Evolutionary conservation across 768 basidiomycete genomes (phyloP).

Genomic region (Tulasnella sp.): DNA sequence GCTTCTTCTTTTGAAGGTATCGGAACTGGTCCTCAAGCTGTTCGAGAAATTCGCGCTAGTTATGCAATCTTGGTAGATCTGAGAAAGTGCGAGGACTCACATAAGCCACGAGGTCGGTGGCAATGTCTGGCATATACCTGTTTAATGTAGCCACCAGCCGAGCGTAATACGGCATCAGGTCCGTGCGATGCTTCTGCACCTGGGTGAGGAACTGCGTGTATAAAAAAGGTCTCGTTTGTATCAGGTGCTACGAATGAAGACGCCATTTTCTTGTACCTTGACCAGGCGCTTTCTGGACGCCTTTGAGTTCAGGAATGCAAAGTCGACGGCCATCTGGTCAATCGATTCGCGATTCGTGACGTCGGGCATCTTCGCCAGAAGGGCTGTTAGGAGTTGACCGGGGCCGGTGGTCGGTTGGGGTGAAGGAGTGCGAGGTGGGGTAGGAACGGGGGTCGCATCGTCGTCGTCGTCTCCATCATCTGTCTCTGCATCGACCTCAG

Average conservation of each 20-base stretch:
- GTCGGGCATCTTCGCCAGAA: conserved; percentile 85
- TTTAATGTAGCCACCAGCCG: conserved; percentile 79
- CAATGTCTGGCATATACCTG: conserved; percentile 90
- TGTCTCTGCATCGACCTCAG: conserved; percentile 20
- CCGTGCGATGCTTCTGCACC: conserved; percentile 77
- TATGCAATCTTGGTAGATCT: neutral
- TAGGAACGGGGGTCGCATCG: conserved; percentile 35
- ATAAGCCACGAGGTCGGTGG: conserved; percentile 63
- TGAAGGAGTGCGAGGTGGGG: conserved; percentile 40
- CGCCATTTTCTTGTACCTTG: conserved; percentile 55
- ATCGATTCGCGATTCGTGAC: conserved; percentile 83
- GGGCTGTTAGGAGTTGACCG: conserved; percentile 79
- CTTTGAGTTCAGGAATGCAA: conserved; percentile 93
- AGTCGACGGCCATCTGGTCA: conserved; percentile 91
- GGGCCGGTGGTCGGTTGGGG: conserved; percentile 43
- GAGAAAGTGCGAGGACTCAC: conserved; percentile 37
- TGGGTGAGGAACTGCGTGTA: conserved; percentile 57
- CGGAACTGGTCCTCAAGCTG: conserved; percentile 96
- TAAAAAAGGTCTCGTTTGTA: neutral
- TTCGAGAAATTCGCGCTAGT: neutral
- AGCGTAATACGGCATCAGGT: conserved; percentile 88
- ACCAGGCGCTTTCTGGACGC: conserved; percentile 85
- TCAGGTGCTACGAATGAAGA: conserved; percentile 1
- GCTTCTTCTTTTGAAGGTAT: conserved; percentile 89
- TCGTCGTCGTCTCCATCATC: conserved; percentile 34